These are phyloP conservation scores for Cystobasidium sp. DNA, from an alignment of 1,284 basidiomycete genomes.

Conservation along the genomic window DNA sequence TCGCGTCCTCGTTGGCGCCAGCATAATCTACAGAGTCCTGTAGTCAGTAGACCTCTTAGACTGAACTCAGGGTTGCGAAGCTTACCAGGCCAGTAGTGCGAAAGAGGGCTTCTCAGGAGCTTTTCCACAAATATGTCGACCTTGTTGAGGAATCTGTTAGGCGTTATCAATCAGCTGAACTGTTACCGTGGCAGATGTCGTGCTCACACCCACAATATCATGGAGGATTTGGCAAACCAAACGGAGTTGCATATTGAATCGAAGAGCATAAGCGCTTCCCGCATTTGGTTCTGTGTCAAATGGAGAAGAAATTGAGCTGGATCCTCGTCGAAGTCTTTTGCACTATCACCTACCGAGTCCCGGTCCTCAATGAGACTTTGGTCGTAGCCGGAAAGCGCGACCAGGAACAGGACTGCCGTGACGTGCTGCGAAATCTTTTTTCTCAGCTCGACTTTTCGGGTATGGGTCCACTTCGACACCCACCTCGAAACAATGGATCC, in stretches of 20 bases:
- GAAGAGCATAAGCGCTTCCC: slow-evolving; percentile 44
- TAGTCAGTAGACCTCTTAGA: background rate
- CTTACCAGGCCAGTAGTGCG: slow-evolving; percentile 79
- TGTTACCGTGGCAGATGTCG: slow-evolving; percentile 56
- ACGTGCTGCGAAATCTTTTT: slow-evolving; percentile 45
- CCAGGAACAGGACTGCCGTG: slow-evolving; percentile 81
- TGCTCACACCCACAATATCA: slow-evolving; percentile 92
- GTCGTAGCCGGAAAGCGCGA: slow-evolving; percentile 83
- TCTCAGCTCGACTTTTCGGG: background rate
- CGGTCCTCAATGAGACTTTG: slow-evolving; percentile 89
- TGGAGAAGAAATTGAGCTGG: slow-evolving; percentile 7
- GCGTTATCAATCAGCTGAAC: background rate
- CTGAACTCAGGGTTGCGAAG: background rate
- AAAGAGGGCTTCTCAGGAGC: slow-evolving; percentile 78
- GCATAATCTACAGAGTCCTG: slow-evolving; percentile 51
- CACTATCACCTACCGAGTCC: slow-evolving; percentile 67
- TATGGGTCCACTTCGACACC: background rate
- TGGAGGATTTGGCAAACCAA: slow-evolving; percentile 89
- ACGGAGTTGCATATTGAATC: slow-evolving; percentile 82
- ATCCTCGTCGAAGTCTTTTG: background rate
- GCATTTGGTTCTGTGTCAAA: slow-evolving; percentile 39
- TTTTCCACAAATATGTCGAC: slow-evolving; percentile 82
- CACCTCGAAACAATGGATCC: slow-evolving; percentile 58
- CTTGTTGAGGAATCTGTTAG: slow-evolving; percentile 53
- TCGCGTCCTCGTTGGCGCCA: slow-evolving; percentile 63